Evolutionary conservation across 352 stramenopile species (phyloP), one percentile per base, ranked within the genome.

Genomic region (Globisporangium viniferum): DNA sequence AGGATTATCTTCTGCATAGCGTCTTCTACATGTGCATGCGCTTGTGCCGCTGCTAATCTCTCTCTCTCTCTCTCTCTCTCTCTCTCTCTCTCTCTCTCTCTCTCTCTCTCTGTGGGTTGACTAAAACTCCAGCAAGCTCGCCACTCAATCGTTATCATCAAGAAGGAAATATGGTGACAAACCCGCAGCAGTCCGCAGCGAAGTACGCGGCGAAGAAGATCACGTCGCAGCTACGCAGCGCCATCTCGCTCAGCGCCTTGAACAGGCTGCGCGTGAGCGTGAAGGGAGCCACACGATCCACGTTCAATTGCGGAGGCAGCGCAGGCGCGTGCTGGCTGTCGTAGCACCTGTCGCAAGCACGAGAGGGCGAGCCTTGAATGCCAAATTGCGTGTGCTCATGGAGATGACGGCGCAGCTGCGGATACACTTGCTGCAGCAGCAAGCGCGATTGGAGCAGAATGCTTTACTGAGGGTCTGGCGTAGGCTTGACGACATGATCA

Each of bases 381-480:
- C 5, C 22, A 64, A 56, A 41, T 24, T 56, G 39, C 39, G 24
- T 0, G 54, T 54, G 39, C 10, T 63, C 0, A 22, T 59, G 29
- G 65, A 59, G 15, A 58, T 70, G 31, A 31, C 56, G 12, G 20
- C 31, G 22, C 65, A 65, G 22, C 44, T 70, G 14, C 62, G 49
- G 36, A 60, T 67, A 59, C 48, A 67, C 22, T 44, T 59, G 49
- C 49, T 67, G 48, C 31, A 60, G 14, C 35, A 53, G n/a, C 44
- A 24, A 24, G 33, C n/a, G 27, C 55, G 29, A 18, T 46, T 69
- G 31, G 44, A 60, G 46, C 56, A 31, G n/a, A 14, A 33, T 18
- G 55, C 41, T 20, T 31, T 70, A n/a, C n/a, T 22, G 10, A 31
- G 27, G 8, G 65, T 70, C n/a, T 49, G 56, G 20, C 22, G 35